Base-by-base conservation (phyloP, 2,329 filamentous ascomycete species). In the Neofusicoccum parvum region DNA sequence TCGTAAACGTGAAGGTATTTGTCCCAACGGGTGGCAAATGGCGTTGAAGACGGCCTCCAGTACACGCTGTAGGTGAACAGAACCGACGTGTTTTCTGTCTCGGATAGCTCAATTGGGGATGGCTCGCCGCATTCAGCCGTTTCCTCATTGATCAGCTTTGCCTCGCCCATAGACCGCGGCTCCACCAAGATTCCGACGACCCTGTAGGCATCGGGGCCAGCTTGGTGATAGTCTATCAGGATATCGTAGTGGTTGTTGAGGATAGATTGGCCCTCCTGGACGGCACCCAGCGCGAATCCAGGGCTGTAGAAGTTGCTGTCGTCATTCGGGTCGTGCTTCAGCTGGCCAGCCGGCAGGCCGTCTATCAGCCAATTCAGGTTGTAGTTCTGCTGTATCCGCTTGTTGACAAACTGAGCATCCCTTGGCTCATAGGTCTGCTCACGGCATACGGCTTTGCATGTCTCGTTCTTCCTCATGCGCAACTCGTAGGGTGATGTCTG, bases 221-320 rank as follows among this genome's bases (percentile, higher is more conserved):
- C 90, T 72, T 92, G 85, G 76, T 99, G 95, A 74, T 97, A 98
- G 72, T 99, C 94, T 73, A 99, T 87, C 58, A 90, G 79, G 71
- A 99, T 97, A 71, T 98, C 91, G 80, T 96, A 98, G 79, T 99
- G 95, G 78, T 97, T 99, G 83, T 97, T 92, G 75, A 99, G 79
- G 20, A 88, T 78, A 46, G 89, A 83, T 39, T 85, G 83, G 36
- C 85, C 80, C 27, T 68, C 66, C 37, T 62, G 49, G 50, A 67
- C 67, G 32, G 56, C 45, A 20, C 93, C 93, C 62, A 98, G 83
- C 64, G 92, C 85, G 78, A 99, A 99, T 1, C 95, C 95, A 12
- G 94, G 92, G 75, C 89, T 96, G 79, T 97, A 96, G 75, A 96
- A 97, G 56, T 89, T 87, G 14, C 89, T 89, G 39, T 89, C 85